Conservation (phyloP, 768 basidiomycete genomes). For the Hemileccinum impolitum region DNA sequence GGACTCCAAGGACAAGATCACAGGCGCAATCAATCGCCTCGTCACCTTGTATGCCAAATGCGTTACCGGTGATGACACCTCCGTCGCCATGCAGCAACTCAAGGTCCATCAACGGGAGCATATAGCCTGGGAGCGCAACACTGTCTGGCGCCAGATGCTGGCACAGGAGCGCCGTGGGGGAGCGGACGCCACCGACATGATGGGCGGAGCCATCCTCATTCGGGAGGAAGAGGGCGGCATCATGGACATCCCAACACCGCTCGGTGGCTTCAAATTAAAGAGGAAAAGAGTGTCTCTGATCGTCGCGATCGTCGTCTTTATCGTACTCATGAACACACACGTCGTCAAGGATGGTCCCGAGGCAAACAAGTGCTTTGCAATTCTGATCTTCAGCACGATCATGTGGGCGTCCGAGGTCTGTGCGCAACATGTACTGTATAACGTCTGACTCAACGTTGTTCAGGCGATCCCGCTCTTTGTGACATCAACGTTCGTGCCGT, state of each 20-base stretch:
- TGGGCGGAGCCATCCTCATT: conserved; percentile 46
- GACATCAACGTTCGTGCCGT: conserved; percentile 88
- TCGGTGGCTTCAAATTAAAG: conserved; percentile 66
- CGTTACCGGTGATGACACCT: conserved; percentile 68
- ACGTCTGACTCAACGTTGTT: background rate
- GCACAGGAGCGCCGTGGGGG: conserved; percentile 68
- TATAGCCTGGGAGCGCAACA: conserved; percentile 96
- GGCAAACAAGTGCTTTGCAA: conserved; percentile 88
- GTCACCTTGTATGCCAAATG: conserved; percentile 80
- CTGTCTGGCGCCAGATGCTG: conserved; percentile 97
- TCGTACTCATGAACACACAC: conserved; percentile 55
- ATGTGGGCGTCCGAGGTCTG: conserved; percentile 94
- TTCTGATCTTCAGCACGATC: conserved; percentile 85
- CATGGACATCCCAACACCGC: conserved; percentile 53
- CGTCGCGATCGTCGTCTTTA: conserved; percentile 56
- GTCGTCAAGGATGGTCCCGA: conserved; percentile 54
- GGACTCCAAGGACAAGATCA: conserved; percentile 58
- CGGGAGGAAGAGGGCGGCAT: conserved; percentile 37
- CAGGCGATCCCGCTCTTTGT: conserved; percentile 97
- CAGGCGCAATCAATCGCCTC: conserved; percentile 54
- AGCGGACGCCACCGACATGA: conserved; percentile 31
- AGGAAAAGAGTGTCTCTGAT: conserved; percentile 56
- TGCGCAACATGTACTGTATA: background rate
- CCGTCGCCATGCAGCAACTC: conserved; percentile 74
- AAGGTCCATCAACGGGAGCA: conserved; percentile 86